phyloP scores from a whole-genome alignment of 495 filamentous ascomycete genomes.

The Xylaria intraflava region DNA sequence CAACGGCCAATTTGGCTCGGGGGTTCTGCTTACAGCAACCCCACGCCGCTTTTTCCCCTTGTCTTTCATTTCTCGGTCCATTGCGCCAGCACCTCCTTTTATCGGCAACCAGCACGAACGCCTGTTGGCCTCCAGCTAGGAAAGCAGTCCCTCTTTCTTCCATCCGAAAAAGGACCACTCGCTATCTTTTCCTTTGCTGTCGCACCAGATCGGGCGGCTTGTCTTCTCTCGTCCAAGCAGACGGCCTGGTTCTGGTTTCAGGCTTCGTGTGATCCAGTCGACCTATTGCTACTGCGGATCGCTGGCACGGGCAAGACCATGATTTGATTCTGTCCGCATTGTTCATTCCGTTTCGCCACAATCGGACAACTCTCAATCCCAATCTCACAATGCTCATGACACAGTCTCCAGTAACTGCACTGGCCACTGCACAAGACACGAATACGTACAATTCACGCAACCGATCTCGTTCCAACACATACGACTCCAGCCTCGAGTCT shows the following conservation, averaged over 20 bases:
- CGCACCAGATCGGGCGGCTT: not conserved
- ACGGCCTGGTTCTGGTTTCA: conserved; percentile 10
- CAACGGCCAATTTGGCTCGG: conserved; percentile 1
- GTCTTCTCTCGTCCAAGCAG: conserved; percentile 1
- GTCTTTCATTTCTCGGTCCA: conserved; percentile 5
- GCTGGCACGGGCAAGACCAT: conserved; percentile 15
- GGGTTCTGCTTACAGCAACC: conserved; percentile 1
- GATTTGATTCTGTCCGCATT: conserved; percentile 15
- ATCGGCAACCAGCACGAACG: conserved; percentile 2
- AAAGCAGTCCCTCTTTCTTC: not conserved
- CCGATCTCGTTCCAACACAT: conserved; percentile 26
- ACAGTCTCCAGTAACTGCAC: conserved; percentile 42
- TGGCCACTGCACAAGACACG: conserved; percentile 37
- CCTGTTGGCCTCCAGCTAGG: not conserved
- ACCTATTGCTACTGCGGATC: not conserved
- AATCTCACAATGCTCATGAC: conserved; percentile 47
- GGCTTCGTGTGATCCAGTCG: conserved; percentile 8
- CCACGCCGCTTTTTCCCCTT: conserved; percentile 6
- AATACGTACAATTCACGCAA: conserved; percentile 31
- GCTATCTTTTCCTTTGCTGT: not conserved
- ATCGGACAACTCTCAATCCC: conserved; percentile 21
- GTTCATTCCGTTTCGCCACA: conserved; percentile 14
- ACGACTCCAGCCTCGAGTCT: conserved; percentile 24
- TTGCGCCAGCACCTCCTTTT: conserved; percentile 10
- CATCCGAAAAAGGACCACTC: not conserved